phyloP scores from a whole-genome alignment of 441 rosid species.

The Euphorbia schlechtendalii region DNA sequence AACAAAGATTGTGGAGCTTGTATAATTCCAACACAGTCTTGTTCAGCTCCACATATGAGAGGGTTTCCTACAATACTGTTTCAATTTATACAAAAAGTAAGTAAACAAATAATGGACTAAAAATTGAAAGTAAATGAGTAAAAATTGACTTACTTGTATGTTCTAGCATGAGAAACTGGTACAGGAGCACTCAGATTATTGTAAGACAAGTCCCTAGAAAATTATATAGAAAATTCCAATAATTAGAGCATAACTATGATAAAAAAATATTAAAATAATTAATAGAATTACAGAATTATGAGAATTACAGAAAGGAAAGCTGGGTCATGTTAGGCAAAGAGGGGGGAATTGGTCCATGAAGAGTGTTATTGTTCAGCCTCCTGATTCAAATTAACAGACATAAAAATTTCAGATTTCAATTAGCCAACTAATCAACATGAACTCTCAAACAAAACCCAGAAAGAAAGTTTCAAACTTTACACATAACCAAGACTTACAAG shows the following conservation, averaged over 20 bases:
- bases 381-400: constrained; percentile 37
- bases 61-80: constrained; percentile 79
- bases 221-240: constrained; percentile 11
- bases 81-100: constrained; percentile 13
- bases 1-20: constrained; percentile 50
- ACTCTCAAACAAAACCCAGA: not conserved
- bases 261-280: not conserved
- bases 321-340: constrained; percentile 74
- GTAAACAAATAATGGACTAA: not conserved
- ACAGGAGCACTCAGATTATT: constrained; percentile 76
- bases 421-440: constrained; percentile 4
- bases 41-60: constrained; percentile 66
- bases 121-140: not conserved
- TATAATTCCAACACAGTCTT: constrained; percentile 62
- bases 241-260: not conserved
- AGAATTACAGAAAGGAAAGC: constrained; percentile 72
- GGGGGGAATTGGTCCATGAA: constrained; percentile 63
- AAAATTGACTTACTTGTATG: constrained; percentile 66
- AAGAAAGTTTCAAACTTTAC: too few relatives aligned
- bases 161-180: constrained; percentile 63
- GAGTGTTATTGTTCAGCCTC: constrained; percentile 86
- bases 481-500: constrained; percentile 42
- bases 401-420: not conserved
- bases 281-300: constrained; percentile 17
- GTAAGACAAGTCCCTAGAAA: constrained; percentile 83